Conservation (phyloP, 2,329 filamentous ascomycete genomes). For the Tolypocladium cylindrosporum region DNA sequence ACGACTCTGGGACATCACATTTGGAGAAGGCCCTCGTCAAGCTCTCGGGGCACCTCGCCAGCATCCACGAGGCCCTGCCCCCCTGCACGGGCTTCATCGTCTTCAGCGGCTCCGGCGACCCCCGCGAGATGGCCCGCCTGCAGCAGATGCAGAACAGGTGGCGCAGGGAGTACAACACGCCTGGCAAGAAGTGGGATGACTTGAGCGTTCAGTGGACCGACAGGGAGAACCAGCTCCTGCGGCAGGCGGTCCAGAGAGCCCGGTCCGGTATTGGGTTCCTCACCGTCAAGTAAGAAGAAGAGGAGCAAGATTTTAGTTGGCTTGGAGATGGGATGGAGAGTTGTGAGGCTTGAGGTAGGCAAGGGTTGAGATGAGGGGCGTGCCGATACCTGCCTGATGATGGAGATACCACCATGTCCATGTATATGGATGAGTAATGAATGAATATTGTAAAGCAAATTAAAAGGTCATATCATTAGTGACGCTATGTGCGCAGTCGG, state of each 20-base stretch:
- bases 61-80: constrained; percentile 48
- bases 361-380: background rate
- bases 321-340: background rate
- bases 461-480: background rate
- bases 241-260: constrained; percentile 44
- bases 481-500: background rate
- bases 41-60: constrained; percentile 38
- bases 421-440: background rate
- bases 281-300: constrained; percentile 45
- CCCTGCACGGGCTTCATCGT: constrained; percentile 56
- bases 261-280: constrained; percentile 56
- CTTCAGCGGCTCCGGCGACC: constrained; percentile 57
- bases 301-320: background rate
- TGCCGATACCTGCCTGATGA: background rate
- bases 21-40: constrained; percentile 36
- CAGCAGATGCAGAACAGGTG: constrained; percentile 51
- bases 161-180: constrained; percentile 54
- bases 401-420: background rate
- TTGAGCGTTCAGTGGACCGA: constrained; percentile 60
- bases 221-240: constrained; percentile 52
- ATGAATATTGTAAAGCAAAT: background rate
- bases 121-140: constrained; percentile 53
- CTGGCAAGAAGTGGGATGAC: constrained; percentile 55
- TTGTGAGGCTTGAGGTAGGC: background rate
- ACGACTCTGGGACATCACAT: constrained; percentile 12